Evolutionary conservation across 176 grass and related monocot species (phyloP), one percentile per base, ranked within the genome.

Genomic region (Musa schizocarpa): DNA sequence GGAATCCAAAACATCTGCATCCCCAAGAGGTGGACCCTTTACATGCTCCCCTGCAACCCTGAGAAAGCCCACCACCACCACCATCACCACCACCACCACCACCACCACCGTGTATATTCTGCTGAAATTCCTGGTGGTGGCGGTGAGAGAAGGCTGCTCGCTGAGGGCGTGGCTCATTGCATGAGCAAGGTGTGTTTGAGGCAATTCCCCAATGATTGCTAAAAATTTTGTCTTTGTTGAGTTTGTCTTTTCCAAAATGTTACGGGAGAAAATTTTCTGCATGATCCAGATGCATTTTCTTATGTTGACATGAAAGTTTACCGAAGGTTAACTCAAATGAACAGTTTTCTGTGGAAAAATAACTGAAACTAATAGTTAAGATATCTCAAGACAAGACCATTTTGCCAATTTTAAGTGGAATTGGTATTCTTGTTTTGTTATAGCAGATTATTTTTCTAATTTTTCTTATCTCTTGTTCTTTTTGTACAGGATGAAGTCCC

Each of bases 31-130:
- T 97, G 94, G 94, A 81, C 89, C 3, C 19, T 73, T 23, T 72
- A 89, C 86, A 90, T 97, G 94, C 82, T 97, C 65, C 94, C 90
- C 9, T 97, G 94, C 79, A 53, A 75, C 48, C 68, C 34, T 21
- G 26, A 27, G 1, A 71, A 81, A 43, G 85, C 9, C 2, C 61
- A 16, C 21, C 58, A 19, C n/a, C 70, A 20, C 1, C 69, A 63
- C 11, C 53, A 19, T n/a, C 70, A 20, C 1, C 69, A 63, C 16
- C 57, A 1, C 34, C 54, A 61, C 2, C 25, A 24, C 9, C 1
- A 5, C 81, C 23, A 43, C 80, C 1, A 82, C 27, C 52, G 74
- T 79, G 57, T 80, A 93, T 63, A 76, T 78, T 9, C 53, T 21
- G 4, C 61, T 65, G 22, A 23, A 65, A 52, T 57, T 88, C 29